A percentile compares a stretch with the other conserved stretches of the same genome.
phyloP scores from a whole-genome alignment of 768 basidiomycete species.

The Russula vinacea region DNA sequence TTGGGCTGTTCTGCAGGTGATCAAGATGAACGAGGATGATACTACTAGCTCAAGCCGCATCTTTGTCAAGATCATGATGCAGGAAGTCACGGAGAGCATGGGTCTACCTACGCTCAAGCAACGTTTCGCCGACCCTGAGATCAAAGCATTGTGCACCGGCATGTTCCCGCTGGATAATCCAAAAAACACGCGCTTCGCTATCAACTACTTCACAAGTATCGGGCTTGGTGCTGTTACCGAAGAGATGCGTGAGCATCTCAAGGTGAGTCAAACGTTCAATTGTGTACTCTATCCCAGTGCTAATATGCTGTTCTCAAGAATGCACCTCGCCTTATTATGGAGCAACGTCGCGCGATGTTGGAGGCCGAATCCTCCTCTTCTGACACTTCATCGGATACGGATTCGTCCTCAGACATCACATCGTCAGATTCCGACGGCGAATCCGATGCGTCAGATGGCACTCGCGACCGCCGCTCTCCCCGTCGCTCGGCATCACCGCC shows the following conservation, averaged over 20 bases:
- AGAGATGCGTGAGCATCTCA: slow-evolving; percentile 94
- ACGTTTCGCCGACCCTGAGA: slow-evolving; percentile 84
- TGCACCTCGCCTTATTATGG: slow-evolving; percentile 89
- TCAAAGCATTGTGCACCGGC: slow-evolving; percentile 63
- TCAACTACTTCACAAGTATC: slow-evolving; percentile 98
- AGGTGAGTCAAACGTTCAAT: slow-evolving; percentile 49
- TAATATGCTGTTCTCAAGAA: slow-evolving; percentile 51
- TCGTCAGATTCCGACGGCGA: slow-evolving; percentile 41
- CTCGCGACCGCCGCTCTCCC: slow-evolving; percentile 32
- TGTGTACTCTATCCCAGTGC: background rate
- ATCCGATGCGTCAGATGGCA: slow-evolving; percentile 40
- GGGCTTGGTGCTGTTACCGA: slow-evolving; percentile 89
- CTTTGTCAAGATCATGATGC: slow-evolving; percentile 95
- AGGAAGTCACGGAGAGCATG: slow-evolving; percentile 93
- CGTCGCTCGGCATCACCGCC: slow-evolving; percentile 40
- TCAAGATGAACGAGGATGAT: slow-evolving; percentile 96
- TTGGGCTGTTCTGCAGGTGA: slow-evolving; percentile 78
- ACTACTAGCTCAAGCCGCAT: slow-evolving; percentile 96
- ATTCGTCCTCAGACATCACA: slow-evolving; percentile 43
- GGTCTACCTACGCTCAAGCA: slow-evolving; percentile 84
- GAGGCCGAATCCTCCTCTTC: slow-evolving; percentile 59
- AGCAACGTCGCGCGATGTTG: slow-evolving; percentile 85
- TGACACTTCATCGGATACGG: slow-evolving; percentile 39
- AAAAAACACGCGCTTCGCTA: slow-evolving; percentile 92
- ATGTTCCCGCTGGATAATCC: slow-evolving; percentile 98